Percentiles rank a stretch among this genome's conserved stretches.
Evolutionary conservation across 176 grass and related monocot genomes (phyloP).

Genomic region (Leersia perrieri): DNA sequence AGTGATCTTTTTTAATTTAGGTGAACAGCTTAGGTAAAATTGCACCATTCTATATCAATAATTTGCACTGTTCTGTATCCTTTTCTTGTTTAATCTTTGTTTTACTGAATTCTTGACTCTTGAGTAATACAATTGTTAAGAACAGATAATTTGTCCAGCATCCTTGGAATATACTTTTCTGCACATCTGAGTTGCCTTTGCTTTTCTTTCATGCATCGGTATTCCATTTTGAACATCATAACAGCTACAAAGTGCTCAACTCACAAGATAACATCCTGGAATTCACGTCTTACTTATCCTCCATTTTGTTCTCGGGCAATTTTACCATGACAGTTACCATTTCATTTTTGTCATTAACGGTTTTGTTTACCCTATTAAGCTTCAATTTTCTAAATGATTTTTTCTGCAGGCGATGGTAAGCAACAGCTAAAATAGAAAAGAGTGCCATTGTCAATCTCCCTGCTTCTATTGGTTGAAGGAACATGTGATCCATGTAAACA

Average conservation of each 20-base stretch:
- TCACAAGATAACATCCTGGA: background rate
- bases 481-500: slow-evolving; percentile 36
- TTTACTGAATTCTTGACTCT: background rate
- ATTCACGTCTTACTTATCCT: background rate
- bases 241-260: background rate
- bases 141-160: background rate
- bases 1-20: slow-evolving; percentile 6
- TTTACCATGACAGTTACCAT: background rate
- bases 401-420: slow-evolving; percentile 20
- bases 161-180: background rate
- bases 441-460: background rate
- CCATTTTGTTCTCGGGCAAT: background rate
- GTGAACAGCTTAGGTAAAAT: background rate
- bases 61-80: background rate
- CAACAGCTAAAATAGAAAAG: slow-evolving; percentile 6
- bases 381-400: background rate
- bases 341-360: slow-evolving; percentile 1
- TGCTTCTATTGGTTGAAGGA: slow-evolving; percentile 42
- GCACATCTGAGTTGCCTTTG: background rate
- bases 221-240: slow-evolving; percentile 23
- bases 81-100: background rate
- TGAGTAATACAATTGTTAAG: background rate
- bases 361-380: slow-evolving; percentile 12
- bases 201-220: background rate
- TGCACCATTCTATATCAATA: background rate